phyloP scores from a whole-genome alignment of 2,329 filamentous ascomycete species.

The Phyllosticta capitalensis region DNA sequence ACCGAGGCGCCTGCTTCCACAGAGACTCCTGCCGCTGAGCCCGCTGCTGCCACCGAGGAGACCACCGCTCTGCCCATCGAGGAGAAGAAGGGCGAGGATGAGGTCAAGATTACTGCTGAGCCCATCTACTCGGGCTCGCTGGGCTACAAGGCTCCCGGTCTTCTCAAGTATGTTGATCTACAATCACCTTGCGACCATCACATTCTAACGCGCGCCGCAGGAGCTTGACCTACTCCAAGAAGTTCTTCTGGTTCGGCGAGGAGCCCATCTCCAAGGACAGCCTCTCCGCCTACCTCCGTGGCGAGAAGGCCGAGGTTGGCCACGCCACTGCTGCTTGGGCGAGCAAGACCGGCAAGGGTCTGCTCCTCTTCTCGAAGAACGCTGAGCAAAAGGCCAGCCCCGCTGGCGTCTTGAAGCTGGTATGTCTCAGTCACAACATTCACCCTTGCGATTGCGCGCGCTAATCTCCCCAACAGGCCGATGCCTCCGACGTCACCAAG shows the following conservation, averaged over 20 bases:
- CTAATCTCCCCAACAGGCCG: slow-evolving; percentile 42
- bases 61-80: slow-evolving; percentile 20
- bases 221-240: slow-evolving; percentile 84
- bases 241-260: slow-evolving; percentile 65
- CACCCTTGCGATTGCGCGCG: neutral
- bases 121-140: slow-evolving; percentile 75
- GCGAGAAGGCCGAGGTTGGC: slow-evolving; percentile 73
- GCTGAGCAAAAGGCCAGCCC: slow-evolving; percentile 71
- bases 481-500: slow-evolving; percentile 61
- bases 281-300: slow-evolving; percentile 68
- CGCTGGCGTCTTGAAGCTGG: slow-evolving; percentile 73
- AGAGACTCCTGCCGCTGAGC: slow-evolving; percentile 22
- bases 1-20: slow-evolving; percentile 25
- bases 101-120: slow-evolving; percentile 42
- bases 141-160: slow-evolving; percentile 80
- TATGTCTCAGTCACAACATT: slow-evolving; percentile 38
- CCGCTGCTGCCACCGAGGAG: slow-evolving; percentile 32
- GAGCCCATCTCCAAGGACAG: slow-evolving; percentile 63
- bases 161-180: slow-evolving; percentile 66
- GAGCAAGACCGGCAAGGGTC: slow-evolving; percentile 86
- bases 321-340: slow-evolving; percentile 83
- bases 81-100: slow-evolving; percentile 25
- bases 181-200: neutral
- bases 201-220: slow-evolving; percentile 35
- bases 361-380: slow-evolving; percentile 85